Conservation (phyloP, 371 early-diverging fungal species). For the Mortierella sp. region DNA sequence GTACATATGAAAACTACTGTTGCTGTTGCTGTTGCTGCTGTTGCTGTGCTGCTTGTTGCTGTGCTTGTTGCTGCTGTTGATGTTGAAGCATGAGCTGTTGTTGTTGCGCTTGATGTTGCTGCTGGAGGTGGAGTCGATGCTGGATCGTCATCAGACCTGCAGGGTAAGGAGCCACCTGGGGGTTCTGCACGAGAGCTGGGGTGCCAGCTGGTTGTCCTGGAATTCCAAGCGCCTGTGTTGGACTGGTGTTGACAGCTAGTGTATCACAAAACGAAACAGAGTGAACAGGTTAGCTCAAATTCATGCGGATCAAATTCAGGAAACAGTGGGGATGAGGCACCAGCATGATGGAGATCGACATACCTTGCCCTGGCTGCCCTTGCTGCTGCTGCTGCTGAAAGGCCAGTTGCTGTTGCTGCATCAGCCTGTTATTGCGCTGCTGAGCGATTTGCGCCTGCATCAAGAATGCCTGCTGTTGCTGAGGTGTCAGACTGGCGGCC, state of each 20-base stretch:
- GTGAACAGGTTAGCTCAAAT: not conserved
- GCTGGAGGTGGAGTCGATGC: constrained; percentile 26
- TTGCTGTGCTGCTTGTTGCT: constrained; percentile 40
- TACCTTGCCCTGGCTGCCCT: constrained; percentile 33
- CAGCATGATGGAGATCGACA: no score
- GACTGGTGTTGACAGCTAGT: constrained; percentile 28
- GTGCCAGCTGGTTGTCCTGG: constrained; percentile 30
- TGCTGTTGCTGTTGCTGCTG: constrained; percentile 35
- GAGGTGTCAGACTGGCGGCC: constrained; percentile 41
- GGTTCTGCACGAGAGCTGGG: constrained; percentile 22
- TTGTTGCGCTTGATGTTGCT: constrained; percentile 24
- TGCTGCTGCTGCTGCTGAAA: constrained; percentile 60
- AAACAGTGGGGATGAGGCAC: not conserved
- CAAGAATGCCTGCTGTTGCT: constrained; percentile 51
- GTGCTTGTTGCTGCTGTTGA: constrained; percentile 31
- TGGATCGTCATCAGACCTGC: constrained; percentile 20
- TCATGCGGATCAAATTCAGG: not conserved
- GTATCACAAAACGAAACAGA: not conserved
- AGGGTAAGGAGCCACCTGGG: constrained; percentile 24
- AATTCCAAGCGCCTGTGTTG: constrained; percentile 37
- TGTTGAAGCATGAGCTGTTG: constrained; percentile 23
- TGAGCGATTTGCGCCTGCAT: constrained; percentile 56
- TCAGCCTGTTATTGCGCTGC: constrained; percentile 59
- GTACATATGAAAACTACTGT: not conserved
- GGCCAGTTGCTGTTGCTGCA: constrained; percentile 28